These are phyloP conservation scores for Acacia crassicarpa DNA, from an alignment of 306 rosid genomes.

Conservation along the genomic window DNA sequence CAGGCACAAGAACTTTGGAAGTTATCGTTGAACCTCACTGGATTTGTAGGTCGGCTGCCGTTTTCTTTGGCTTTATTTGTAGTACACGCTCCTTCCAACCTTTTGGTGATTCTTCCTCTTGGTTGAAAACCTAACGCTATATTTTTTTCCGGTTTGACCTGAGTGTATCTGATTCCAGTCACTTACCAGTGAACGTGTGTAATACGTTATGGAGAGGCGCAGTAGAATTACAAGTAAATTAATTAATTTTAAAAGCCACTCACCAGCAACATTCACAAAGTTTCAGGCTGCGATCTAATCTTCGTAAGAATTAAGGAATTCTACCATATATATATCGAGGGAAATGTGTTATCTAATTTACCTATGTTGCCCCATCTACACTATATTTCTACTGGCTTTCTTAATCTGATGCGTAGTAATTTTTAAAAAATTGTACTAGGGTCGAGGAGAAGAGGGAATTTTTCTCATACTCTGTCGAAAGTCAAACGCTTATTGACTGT, in stretches of 20 bases:
- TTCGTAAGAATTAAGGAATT: too few relatives aligned
- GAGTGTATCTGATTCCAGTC: background rate
- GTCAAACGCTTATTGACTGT: background rate
- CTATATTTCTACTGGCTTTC: background rate
- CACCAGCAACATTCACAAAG: background rate
- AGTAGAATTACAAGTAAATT: background rate
- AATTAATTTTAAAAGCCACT: background rate
- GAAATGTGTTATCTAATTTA: background rate
- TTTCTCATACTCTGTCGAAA: background rate
- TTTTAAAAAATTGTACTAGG: background rate
- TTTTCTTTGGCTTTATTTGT: background rate
- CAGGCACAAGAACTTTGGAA: conserved; percentile 13
- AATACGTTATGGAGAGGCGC: background rate
- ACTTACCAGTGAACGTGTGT: background rate
- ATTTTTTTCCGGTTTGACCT: background rate
- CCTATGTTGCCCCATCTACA: background rate
- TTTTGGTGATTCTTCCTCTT: background rate
- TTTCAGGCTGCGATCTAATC: too few relatives aligned
- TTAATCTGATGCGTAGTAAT: background rate
- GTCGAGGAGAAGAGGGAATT: background rate
- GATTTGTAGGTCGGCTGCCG: background rate
- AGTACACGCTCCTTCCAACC: background rate
- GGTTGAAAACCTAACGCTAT: background rate
- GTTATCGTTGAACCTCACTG: conserved; percentile 9
- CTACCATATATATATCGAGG: background rate